phyloP scores from a whole-genome alignment of 1,284 basidiomycete species.

The Ceratobasidium sp. region DNA sequence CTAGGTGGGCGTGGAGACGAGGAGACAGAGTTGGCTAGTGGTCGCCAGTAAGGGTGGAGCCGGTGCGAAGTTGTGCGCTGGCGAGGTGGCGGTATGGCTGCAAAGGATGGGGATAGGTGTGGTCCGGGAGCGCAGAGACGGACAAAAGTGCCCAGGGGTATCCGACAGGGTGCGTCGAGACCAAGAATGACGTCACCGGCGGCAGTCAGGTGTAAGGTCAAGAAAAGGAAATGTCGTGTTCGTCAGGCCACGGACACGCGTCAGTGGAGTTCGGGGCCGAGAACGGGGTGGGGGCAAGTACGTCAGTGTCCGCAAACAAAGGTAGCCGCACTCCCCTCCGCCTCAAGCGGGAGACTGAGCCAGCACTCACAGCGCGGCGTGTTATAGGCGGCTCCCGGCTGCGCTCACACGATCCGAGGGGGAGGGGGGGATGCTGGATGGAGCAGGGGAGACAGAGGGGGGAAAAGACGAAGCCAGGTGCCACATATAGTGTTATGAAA shows the following conservation, averaged over 20 bases:
- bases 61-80: conserved; percentile 11
- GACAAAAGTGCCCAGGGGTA: background rate
- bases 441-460: conserved; percentile 17
- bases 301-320: conserved; percentile 11
- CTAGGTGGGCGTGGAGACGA: conserved; percentile 31
- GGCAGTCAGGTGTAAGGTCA: background rate
- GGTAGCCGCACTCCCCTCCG: too few species aligned
- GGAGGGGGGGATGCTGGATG: background rate
- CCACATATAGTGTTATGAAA: conserved; percentile 40
- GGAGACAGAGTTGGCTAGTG: conserved; percentile 19
- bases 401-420: conserved; percentile 12
- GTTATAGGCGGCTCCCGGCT: conserved; percentile 11
- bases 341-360: too few species aligned
- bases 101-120: conserved; percentile 27
- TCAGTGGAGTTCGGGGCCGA: conserved; percentile 22
- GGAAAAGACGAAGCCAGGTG: background rate
- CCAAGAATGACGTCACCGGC: conserved; percentile 19
- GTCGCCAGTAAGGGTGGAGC: conserved; percentile 26
- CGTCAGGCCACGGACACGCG: background rate
- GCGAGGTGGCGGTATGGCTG: conserved; percentile 38
- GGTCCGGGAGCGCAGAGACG: conserved; percentile 29
- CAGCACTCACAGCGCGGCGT: too few species aligned
- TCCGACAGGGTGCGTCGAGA: conserved; percentile 1
- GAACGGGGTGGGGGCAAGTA: background rate
- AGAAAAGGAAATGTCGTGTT: background rate